Percentiles rank a stretch among this genome's conserved stretches.
Conservation (phyloP, 2,329 filamentous ascomycete genomes). For the Colletotrichum eleusines region DNA sequence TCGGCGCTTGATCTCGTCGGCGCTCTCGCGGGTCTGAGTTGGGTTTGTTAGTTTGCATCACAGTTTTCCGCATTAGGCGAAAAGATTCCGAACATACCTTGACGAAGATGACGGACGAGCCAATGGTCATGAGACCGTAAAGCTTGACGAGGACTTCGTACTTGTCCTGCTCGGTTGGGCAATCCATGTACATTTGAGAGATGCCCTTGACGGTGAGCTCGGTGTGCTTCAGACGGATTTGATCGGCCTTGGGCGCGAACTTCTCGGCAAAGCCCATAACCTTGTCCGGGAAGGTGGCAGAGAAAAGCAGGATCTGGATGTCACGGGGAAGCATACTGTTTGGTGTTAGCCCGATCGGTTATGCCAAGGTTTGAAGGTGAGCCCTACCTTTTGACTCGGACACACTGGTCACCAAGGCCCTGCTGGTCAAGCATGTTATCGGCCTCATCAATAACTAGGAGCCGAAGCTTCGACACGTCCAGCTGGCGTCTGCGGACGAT, state of each 20-base stretch:
- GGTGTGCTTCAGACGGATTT: conserved; percentile 87
- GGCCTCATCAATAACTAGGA: conserved; percentile 94
- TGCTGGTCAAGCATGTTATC: conserved; percentile 99
- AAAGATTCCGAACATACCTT: conserved; percentile 68
- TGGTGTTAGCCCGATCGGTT: conserved; percentile 48
- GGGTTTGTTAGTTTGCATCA: conserved; percentile 15
- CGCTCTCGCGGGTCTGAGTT: conserved; percentile 83
- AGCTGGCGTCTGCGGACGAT: conserved; percentile 83
- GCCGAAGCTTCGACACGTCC: conserved; percentile 77
- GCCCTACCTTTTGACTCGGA: conserved; percentile 84
- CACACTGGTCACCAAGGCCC: conserved; percentile 94
- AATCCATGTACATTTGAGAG: conserved; percentile 98
- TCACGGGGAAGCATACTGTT: conserved; percentile 76
- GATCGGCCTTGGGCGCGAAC: conserved; percentile 88
- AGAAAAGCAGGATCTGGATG: conserved; percentile 94
- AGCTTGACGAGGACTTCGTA: conserved; percentile 91
- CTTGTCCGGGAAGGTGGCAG: conserved; percentile 89
- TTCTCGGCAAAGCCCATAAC: conserved; percentile 86
- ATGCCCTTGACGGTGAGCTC: conserved; percentile 97
- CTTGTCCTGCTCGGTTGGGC: conserved; percentile 83
- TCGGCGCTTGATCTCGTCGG: conserved; percentile 83
- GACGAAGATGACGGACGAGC: conserved; percentile 98
- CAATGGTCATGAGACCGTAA: conserved; percentile 95
- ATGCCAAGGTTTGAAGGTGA: not conserved
- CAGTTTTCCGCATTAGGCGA: too few relatives aligned